Evolutionary conservation across 495 filamentous ascomycete genomes (phyloP).

Genomic region (Corynascus novoguineensis): DNA sequence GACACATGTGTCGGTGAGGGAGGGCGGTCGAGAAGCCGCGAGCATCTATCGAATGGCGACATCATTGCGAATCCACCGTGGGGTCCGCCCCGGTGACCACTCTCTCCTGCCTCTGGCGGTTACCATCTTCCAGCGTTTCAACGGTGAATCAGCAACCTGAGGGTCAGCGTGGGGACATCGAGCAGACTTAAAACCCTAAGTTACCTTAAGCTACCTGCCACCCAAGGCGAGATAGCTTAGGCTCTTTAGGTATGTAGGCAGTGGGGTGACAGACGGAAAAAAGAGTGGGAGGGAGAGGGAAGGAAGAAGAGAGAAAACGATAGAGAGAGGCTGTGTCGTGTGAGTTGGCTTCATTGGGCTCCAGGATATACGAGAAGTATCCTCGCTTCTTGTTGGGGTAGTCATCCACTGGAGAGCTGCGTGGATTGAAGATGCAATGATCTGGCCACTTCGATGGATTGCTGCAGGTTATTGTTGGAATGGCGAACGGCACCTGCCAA

Average conservation of each 20-base stretch:
- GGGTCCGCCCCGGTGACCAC: slow-evolving; percentile 10
- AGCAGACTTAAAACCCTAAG: too few relatives aligned
- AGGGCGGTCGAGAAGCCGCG: not conserved
- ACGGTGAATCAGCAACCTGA: slow-evolving; percentile 26
- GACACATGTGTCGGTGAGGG: slow-evolving; percentile 9
- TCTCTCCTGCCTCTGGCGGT: slow-evolving; percentile 9
- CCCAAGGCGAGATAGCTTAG: too few relatives aligned
- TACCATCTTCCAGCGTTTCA: slow-evolving; percentile 21
- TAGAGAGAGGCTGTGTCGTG: too few relatives aligned
- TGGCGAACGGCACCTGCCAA: not conserved
- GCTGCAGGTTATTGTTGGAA: not conserved
- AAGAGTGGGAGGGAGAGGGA: too few relatives aligned
- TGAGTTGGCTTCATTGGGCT: too few relatives aligned
- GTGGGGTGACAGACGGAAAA: too few relatives aligned
- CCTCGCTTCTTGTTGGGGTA: not conserved
- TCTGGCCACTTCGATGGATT: not conserved
- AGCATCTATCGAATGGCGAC: not conserved
- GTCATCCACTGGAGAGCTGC: not conserved
- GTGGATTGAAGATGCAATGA: not conserved
- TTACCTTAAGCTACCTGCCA: too few relatives aligned
- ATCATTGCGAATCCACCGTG: slow-evolving; percentile 3
- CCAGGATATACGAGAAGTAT: not conserved
- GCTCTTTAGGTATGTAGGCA: too few relatives aligned
- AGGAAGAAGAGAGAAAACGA: too few relatives aligned
- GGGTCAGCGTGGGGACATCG: too few relatives aligned